Percentiles rank a stretch among this genome's conserved stretches.
phyloP scores from a whole-genome alignment of 805 yeast genomes.

The Saturnispora bothae region DNA sequence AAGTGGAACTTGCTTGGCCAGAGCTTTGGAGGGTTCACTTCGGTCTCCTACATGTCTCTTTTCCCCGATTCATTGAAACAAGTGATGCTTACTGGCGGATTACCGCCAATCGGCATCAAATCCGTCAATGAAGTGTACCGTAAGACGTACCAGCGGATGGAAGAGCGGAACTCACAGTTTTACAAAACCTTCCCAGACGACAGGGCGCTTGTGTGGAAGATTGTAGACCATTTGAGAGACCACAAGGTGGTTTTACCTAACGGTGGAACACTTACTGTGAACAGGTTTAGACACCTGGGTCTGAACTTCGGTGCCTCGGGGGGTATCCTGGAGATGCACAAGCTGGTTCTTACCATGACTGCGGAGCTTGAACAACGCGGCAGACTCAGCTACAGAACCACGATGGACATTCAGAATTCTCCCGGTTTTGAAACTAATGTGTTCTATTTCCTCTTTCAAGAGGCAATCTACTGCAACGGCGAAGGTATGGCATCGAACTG shows the following conservation, averaged over 20 bases:
- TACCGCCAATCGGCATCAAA: constrained; percentile 38
- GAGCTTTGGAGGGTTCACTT: constrained; percentile 13
- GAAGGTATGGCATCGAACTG: constrained; percentile 29
- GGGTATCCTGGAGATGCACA: constrained; percentile 39
- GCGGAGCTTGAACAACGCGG: constrained; percentile 30
- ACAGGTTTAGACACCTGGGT: constrained; percentile 46
- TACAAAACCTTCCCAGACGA: constrained; percentile 42
- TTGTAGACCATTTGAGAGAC: constrained; percentile 26
- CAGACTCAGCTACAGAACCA: constrained; percentile 29
- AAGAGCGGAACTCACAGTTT: constrained; percentile 37
- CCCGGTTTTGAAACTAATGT: constrained; percentile 43
- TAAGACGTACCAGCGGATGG: constrained; percentile 37
- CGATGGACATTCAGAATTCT: constrained; percentile 25
- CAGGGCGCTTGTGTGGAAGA: constrained; percentile 26
- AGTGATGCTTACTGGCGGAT: constrained; percentile 45
- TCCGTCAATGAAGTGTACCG: constrained; percentile 38
- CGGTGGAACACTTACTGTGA: constrained; percentile 39
- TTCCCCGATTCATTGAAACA: constrained; percentile 28
- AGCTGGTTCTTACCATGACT: constrained; percentile 30
- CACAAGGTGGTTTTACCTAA: constrained; percentile 34
- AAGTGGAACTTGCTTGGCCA: constrained; percentile 41
- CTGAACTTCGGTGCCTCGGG: constrained; percentile 40
- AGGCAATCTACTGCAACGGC: constrained; percentile 46
- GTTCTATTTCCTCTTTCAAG: constrained; percentile 46
- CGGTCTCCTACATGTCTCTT: constrained; percentile 10